phyloP scores from a whole-genome alignment of 1,139 yeast genomes.

The Candida glucosophila region DNA sequence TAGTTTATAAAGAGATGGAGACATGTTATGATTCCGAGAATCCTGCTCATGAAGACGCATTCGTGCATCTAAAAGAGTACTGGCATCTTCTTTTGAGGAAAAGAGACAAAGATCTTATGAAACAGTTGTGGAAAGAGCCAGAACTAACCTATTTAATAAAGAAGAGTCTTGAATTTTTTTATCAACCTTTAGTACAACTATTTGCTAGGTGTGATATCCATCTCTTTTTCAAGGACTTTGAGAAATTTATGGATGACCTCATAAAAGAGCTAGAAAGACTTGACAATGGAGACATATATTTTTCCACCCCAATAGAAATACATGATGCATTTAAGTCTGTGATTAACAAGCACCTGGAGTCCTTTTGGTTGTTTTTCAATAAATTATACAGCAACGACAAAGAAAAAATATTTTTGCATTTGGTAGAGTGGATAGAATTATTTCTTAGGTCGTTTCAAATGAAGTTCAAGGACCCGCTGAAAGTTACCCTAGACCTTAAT shows the following conservation, averaged over 20 bases:
- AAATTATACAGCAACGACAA: constrained; percentile 69
- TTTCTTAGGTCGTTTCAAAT: constrained; percentile 52
- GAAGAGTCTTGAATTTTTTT: constrained; percentile 67
- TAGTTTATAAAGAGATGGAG: constrained; percentile 6
- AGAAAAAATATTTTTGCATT: constrained; percentile 58
- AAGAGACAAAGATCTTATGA: constrained; percentile 67
- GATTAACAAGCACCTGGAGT: constrained; percentile 61
- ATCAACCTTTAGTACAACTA: constrained; percentile 73
- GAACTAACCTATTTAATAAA: constrained; percentile 64
- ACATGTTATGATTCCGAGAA: constrained; percentile 15
- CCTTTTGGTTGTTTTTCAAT: constrained; percentile 67
- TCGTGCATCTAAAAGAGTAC: constrained; percentile 48
- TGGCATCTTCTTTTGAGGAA: constrained; percentile 59
- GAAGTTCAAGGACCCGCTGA: constrained; percentile 46
- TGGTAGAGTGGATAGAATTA: constrained; percentile 59
- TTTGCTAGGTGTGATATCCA: constrained; percentile 74
- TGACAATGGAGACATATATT: constrained; percentile 41
- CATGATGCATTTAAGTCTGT: constrained; percentile 60
- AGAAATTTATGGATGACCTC: constrained; percentile 65
- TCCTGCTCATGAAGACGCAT: constrained; percentile 17
- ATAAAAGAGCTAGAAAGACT: constrained; percentile 39
- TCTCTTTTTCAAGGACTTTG: constrained; percentile 64
- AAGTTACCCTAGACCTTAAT: constrained; percentile 30
- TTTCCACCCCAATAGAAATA: constrained; percentile 36
- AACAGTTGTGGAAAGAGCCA: constrained; percentile 78